Base-by-base conservation (phyloP, 1,139 yeast species). In the Torulaspora pretoriensis region DNA sequence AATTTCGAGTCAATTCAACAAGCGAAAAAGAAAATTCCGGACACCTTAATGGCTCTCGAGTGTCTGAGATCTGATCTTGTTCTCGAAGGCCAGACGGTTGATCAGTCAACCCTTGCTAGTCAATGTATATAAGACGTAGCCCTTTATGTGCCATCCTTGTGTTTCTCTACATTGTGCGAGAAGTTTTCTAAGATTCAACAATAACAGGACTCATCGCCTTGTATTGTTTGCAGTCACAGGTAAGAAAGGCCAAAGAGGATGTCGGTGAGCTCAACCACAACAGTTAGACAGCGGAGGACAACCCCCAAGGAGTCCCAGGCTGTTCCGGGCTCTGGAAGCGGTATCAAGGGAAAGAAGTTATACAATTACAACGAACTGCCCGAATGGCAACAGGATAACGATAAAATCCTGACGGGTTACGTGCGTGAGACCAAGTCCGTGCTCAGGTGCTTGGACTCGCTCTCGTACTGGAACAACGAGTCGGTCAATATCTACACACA, bases 311-410 rank as follows among this genome's bases (percentile, higher is more conserved):
- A 29, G 32, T 5, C 32, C 22, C 9, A 14, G 10, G n/a, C n/a
- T 10, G 25, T 42, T 24, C 31, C 25, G 13, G 26, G 26, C n/a
- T 23, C 37, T 10, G 24, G 32, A n/a, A 35, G 29, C 8, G 42
- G 35, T 8, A 30, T 30, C 29, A 49, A 37, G 24, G 38, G 32
- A 24, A 24, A n/a, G 6, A 47, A 43, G 35, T 42, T 43, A 40
- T 55, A 50, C 49, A 30, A 48, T 16, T 76, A 69, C 66, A 66
- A 75, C 45, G 78, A 78, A 43, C 61, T 89, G 12, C 90, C 87
- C 9, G 77, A 71, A 10, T 89, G 97, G 97, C 96, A 86, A 60
- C 73, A 77, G 56, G 97, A 89, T 60, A 89, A 89, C 59, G 88
- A 83, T 54, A 85, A 65, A 61, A 88, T 89, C 37, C 63, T 71